Conservation (phyloP, 2,329 filamentous ascomycete genomes). For the Fusarium bulbicola region DNA sequence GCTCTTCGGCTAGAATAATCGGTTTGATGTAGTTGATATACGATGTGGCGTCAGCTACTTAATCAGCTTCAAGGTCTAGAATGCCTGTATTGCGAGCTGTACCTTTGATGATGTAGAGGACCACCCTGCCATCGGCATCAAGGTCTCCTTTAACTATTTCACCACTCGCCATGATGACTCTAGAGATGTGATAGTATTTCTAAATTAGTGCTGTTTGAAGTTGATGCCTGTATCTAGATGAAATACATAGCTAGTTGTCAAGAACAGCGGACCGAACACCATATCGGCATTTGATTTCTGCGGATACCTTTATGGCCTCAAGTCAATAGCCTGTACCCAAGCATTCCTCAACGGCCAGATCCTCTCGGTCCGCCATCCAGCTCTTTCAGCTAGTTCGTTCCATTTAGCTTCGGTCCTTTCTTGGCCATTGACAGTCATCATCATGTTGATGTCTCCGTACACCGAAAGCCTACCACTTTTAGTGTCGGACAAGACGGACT, state of each 20-base stretch:
- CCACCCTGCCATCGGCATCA: neutral
- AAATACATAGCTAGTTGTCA: neutral
- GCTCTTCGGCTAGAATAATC: neutral
- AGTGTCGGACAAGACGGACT: neutral
- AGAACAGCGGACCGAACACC: neutral
- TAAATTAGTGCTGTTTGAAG: neutral
- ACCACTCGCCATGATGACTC: neutral
- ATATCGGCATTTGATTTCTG: neutral
- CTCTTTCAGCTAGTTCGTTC: neutral
- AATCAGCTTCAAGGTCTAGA: neutral
- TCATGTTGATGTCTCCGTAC: neutral
- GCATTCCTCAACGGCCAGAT: neutral
- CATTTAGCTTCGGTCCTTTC: neutral
- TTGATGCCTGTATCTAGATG: neutral
- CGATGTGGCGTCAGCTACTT: neutral
- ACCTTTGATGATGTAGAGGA: neutral
- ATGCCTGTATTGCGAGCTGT: neutral
- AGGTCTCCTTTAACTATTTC: neutral
- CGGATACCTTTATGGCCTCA: neutral
- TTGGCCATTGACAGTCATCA: neutral
- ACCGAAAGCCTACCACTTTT: neutral
- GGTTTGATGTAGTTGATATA: neutral
- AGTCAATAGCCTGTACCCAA: neutral
- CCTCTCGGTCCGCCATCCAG: neutral
- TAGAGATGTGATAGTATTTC: neutral